These are phyloP conservation scores for Candida labiduridarum DNA, from an alignment of 1,139 yeast species.

Conservation along the genomic window DNA sequence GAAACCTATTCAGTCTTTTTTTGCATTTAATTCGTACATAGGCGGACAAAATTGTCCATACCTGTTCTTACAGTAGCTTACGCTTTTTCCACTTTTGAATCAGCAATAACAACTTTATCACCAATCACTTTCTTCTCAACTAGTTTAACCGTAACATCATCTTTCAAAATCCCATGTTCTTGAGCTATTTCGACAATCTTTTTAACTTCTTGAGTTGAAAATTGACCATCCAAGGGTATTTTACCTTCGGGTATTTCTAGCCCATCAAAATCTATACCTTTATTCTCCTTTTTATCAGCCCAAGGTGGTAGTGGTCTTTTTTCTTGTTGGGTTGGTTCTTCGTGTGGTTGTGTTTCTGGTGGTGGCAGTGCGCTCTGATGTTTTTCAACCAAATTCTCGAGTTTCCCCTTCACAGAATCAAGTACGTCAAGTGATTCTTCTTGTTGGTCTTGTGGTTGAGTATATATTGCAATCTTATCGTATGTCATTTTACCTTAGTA, in stretches of 20 bases:
- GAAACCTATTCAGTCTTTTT: too few relatives aligned
- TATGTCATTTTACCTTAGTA: slow-evolving; percentile 3
- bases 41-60: too few relatives aligned
- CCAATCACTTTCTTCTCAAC: slow-evolving; percentile 25
- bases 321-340: background rate
- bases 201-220: slow-evolving; percentile 37
- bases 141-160: slow-evolving; percentile 30
- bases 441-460: slow-evolving; percentile 13
- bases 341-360: slow-evolving; percentile 1
- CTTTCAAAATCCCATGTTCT: slow-evolving; percentile 30
- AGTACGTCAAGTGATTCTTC: background rate
- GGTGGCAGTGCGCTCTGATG: slow-evolving; percentile 7
- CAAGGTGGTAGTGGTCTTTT: too few relatives aligned
- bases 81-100: background rate
- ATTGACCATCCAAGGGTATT: slow-evolving; percentile 45
- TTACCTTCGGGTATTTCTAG: slow-evolving; percentile 41
- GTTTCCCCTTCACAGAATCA: slow-evolving; percentile 9
- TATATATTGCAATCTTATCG: slow-evolving; percentile 12
- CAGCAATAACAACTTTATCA: slow-evolving; percentile 15
- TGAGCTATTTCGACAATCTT: slow-evolving; percentile 35
- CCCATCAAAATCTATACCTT: slow-evolving; percentile 35
- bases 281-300: too few relatives aligned
- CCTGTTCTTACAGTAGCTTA: too few relatives aligned
- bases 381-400: slow-evolving; percentile 11
- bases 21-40: too few relatives aligned